Evolutionary conservation across 2,329 filamentous ascomycete genomes (phyloP), one percentile per base, ranked within the genome.

Genomic region (Aaosphaeria arxii): DNA sequence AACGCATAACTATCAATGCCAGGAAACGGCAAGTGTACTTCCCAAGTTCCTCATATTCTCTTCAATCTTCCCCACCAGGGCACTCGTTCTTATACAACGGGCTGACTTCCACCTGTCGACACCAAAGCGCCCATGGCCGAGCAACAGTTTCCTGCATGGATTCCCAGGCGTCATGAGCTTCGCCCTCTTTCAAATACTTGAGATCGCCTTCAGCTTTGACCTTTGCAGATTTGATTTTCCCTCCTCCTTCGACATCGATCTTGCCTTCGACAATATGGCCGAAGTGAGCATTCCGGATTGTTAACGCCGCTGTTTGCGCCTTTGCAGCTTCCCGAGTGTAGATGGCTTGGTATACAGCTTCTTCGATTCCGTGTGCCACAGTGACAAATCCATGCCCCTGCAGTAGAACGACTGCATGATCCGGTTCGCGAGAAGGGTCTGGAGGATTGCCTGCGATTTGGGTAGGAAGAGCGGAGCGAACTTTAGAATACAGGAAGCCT

Each of bases 321-420:
- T 69, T 64, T 1, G 75, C 74, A 36, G 64, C 64, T 45, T 67
- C 62, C 24, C 54, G 59, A 5, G 72, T 75, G 53, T 72, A 77
- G 17, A 76, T 70, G 1, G 73, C 70, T 45, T 74, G 70, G 50
- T 70, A 75, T 0, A 77, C 74, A 1, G 69, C 72, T 53, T 75
- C 72, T 54, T 75, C 69, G 46, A 77, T 72, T 6, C 66, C 64
- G 2, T 61, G 57, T 1, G 71, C 74, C 0, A 70, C 59, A 7
- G 69, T 71, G 1, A 73, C 74, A 50, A 77, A 76, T 28, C 75
- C 75, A 50, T 77, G 74, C 1, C 70, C 67, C 45, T 73, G 72
- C 62, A 76, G 71, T 17, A 73, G 55, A 6, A 72, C 63, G 6
- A 70, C 64, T 2, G 62, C 56, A 47, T 71, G 63, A 38, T 70